Percentiles rank a stretch among this genome's conserved stretches.
Conservation (phyloP, 805 yeast genomes). For the Kodamaea sagamina region DNA sequence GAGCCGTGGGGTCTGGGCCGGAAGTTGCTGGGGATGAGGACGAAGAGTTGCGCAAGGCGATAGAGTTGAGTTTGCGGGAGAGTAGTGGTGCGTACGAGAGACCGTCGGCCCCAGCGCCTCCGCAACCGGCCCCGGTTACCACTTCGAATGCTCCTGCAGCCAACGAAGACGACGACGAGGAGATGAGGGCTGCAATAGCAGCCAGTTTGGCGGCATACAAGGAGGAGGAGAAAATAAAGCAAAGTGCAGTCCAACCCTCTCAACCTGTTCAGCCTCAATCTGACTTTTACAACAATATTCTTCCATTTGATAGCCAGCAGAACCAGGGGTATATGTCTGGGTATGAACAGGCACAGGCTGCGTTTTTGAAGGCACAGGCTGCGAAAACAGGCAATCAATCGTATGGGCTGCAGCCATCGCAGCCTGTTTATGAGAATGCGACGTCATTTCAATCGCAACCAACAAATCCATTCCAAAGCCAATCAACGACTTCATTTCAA, state of each 20-base stretch:
- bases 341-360: constrained; percentile 3
- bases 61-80: constrained; percentile 75
- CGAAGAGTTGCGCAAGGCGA: constrained; percentile 75
- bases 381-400: too few relatives aligned
- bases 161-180: constrained; percentile 74
- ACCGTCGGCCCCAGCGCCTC: constrained; percentile 29
- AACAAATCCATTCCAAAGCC: too few relatives aligned
- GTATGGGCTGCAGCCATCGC: not conserved
- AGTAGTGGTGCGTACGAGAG: constrained; percentile 18
- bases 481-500: too few relatives aligned
- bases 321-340: constrained; percentile 10
- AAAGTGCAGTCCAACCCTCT: constrained; percentile 12
- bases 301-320: constrained; percentile 20
- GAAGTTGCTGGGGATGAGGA: too few relatives aligned
- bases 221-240: constrained; percentile 24
- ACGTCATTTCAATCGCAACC: too few relatives aligned
- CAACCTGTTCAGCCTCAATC: constrained; percentile 17
- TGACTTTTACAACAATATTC: constrained; percentile 29
- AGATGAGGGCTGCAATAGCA: constrained; percentile 90
- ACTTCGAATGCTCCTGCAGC: constrained; percentile 16
- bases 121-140: constrained; percentile 31
- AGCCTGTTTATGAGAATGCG: not conserved
- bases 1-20: too few relatives aligned
- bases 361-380: not conserved
- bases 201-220: constrained; percentile 82